Base-by-base conservation (phyloP, 306 rosid species). In the Pterocarpus macrocarpus region DNA sequence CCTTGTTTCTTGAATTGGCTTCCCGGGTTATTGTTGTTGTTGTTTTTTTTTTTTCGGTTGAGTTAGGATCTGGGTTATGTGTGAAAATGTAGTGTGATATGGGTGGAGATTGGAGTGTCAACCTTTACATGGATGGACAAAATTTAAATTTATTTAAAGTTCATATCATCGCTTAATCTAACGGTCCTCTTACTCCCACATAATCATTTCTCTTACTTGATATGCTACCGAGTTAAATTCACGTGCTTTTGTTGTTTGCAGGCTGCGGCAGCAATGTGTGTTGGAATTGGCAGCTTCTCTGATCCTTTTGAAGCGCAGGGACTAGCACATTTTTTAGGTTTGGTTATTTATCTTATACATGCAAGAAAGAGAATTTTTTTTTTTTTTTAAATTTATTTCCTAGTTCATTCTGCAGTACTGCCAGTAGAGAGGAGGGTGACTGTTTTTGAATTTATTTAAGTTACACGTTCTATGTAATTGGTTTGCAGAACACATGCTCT, bases 201-300 rank as follows among this genome's bases (percentile, higher is more conserved):
- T 50, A 14, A 50, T 1, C 57, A 50, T 6, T 50, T 50, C 17
- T 50, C 10, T 16, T 55, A 3, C 61, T 69, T 69, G 0, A 22
- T 22, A 22, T 22, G 28, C 28, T 22, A 22, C 28, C 28, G 28
- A 22, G 28, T 22, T 22, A 22, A 22, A 22, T 22, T 8, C 41
- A 32, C 34, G 8, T 34, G 32, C 79, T 38, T 77, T 45, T 41
- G 68, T 35, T 53, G 59, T 73, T 79, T 80, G 76, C 89, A 95
- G 99, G 99, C 99, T 4, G 99, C 98, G 1, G 99, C 98, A 41
- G 99, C 99, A 2, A 91, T 95, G 99, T 91, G 94, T 64, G 99
- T 95, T 13, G 99, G 92, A 79, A 90, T 95, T 44, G 99, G 99
- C 59, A 93, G 98, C 86, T 95, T 95, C 80, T 93, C 91, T 43